Evolutionary conservation across 257 asterid species (phyloP), one percentile per base, ranked within the genome.

Genomic region (Paulownia fortunei): DNA sequence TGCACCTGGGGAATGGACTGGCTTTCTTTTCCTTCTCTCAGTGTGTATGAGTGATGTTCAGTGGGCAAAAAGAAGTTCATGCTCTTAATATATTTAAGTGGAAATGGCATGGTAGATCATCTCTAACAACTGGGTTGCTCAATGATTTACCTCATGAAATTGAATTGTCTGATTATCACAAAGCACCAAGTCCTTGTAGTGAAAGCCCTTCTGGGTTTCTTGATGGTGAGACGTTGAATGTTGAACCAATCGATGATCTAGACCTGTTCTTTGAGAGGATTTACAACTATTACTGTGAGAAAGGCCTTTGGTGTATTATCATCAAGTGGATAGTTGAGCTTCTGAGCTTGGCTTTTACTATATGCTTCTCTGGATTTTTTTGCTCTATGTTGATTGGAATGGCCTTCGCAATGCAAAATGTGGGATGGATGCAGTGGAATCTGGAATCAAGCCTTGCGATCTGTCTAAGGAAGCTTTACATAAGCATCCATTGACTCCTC

Each of bases 351-450:
- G 97, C 89, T 62, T 96, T 96, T 69, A 89, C 92, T 34, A 92
- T 92, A 74, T 92, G 94, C 79, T 93, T 96, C 72, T 96, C 99
- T 72, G 98, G 92, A 27, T 96, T 96, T 80, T 96, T 73, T 76
- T 93, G 77, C 89, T 96, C 64, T 88, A 74, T 80, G 97, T 96
- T 72, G 97, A 96, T 76, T 96, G 99, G 99, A 88, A 87, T 85
- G 99, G 99, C 73, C 96, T 96, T 44, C 91, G 96, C 72, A 89
- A 80, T 82, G 98, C 99, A 26, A 92, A 96, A 79, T 96, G 99
- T 91, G 99, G 99, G 75, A 95, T 95, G 97, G 94, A 88, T 89
- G 99, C 99, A 0, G 97, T 95, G 73, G 99, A 93, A 84, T 95
- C 98, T 82, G 99, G 99, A 76, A 92, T 87, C 39, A 96, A 87